Base-by-base conservation (phyloP, 768 basidiomycete genomes). In the Boletus vinaceobasis region DNA sequence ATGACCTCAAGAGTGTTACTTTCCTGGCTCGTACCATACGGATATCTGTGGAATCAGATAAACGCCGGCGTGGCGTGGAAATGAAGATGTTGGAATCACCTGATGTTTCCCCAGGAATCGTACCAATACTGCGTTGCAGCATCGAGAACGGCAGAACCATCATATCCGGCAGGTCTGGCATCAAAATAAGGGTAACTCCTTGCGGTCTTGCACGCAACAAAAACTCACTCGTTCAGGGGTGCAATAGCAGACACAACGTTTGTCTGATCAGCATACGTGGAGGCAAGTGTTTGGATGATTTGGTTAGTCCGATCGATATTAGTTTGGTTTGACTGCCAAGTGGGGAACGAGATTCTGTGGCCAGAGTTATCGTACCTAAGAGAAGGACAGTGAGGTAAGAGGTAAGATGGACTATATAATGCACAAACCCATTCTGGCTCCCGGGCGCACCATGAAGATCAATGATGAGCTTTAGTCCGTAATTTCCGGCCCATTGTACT, bases 371-470 rank as follows among this genome's bases (percentile, higher is more conserved):
- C 90, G 62, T 82, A 93, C 21, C 90, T 89, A 63, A 1, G 49
- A 51, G 11, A 45, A 43, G 54, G 56, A 44, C 17, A 23, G 42
- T 53, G 54, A 54, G 50, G 51, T 27, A 39, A 37, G 32, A 43
- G 50, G 27, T 52, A 33, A 48, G 26, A 43, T 42, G 32, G 6
- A 36, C 11, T 1, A 37, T 17, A 26, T 19, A 14, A 23, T 53
- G 35, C 32, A 69, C 78, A 44, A 53, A 87, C 87, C 84, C 88
- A 59, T 91, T 90, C 70, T 93, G 89, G 66, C 87, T 88, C 15
- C 93, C 93, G 1, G 93, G 90, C 31, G 83, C 90, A 68, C 83
- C 83, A 58, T 86, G 85, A 1, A 90, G 78, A 73, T 94, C 93
- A 37, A 96, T 67, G 44, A 96, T 85, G 31, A 95, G 73, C 62